These are phyloP conservation scores for Umbelopsis sp. DNA, from an alignment of 371 early-diverging fungal genomes.

Conservation along the genomic window DNA sequence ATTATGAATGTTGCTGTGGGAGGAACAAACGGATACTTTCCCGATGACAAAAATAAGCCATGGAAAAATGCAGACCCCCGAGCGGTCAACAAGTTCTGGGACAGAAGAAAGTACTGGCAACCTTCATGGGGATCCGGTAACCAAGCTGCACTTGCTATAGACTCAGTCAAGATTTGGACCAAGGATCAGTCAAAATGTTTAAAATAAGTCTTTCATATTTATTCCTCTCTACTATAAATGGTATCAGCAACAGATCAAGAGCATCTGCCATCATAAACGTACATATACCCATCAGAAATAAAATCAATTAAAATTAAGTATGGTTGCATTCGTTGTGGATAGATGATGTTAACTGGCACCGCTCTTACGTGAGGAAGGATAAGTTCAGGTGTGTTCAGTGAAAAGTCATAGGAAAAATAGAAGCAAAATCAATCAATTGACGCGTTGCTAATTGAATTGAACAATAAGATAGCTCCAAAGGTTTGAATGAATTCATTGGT, in stretches of 20 bases:
- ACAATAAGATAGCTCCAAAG: too few relatives aligned
- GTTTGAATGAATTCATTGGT: too few relatives aligned
- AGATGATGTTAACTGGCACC: too few relatives aligned
- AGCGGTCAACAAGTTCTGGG: conserved; percentile 57
- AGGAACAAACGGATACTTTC: conserved; percentile 67
- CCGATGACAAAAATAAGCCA: conserved; percentile 58
- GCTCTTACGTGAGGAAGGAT: too few relatives aligned
- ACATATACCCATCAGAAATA: too few relatives aligned
- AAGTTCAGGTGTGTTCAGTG: too few relatives aligned
- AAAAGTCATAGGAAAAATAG: too few relatives aligned
- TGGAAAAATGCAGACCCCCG: conserved; percentile 54
- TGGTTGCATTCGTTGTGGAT: too few relatives aligned
- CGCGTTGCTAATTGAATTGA: too few relatives aligned
- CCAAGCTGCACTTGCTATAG: conserved; percentile 58
- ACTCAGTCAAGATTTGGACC: conserved; percentile 58
- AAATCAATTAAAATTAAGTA: too few relatives aligned
- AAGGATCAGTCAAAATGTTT: conserved; percentile 9
- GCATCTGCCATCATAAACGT: not conserved
- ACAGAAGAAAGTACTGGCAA: conserved; percentile 52
- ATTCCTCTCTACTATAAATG: not conserved
- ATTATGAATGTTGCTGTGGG: conserved; percentile 75
- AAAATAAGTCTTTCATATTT: not conserved
- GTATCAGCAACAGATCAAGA: not conserved
- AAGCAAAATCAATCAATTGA: too few relatives aligned
- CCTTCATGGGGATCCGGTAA: conserved; percentile 58